phyloP scores from a whole-genome alignment of 345 rosid genomes.

The Eutrema yunnanense region DNA sequence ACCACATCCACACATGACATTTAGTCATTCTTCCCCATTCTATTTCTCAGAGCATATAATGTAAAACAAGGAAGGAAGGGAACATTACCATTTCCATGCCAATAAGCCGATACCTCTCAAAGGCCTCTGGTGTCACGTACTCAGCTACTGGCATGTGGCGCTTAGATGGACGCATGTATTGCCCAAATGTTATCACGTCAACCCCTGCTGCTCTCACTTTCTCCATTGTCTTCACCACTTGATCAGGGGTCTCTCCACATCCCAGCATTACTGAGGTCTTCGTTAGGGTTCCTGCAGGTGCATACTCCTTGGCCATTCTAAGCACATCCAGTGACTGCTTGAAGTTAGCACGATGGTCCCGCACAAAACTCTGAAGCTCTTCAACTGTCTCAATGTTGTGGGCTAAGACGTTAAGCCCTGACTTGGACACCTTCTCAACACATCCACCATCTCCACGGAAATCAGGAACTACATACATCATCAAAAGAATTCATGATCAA shows the following conservation, averaged over 20 bases:
- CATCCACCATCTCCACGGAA: conserved; percentile 75
- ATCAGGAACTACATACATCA: conserved; percentile 69
- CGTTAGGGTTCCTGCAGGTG: conserved; percentile 79
- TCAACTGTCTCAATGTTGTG: conserved; percentile 98
- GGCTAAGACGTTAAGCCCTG: conserved; percentile 88
- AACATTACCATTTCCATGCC: conserved; percentile 93
- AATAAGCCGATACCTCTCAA: conserved; percentile 67
- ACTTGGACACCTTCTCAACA: conserved; percentile 80
- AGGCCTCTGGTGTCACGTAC: conserved; percentile 92
- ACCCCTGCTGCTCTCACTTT: conserved; percentile 95
- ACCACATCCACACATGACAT: not conserved
- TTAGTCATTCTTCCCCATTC: not conserved
- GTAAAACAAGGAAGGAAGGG: not conserved
- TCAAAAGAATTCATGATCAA: not conserved
- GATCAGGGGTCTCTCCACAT: conserved; percentile 98
- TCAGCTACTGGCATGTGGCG: conserved; percentile 97
- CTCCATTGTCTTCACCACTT: conserved; percentile 86
- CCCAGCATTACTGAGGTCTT: conserved; percentile 97
- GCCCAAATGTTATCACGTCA: conserved; percentile 99
- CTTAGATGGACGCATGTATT: conserved; percentile 97
- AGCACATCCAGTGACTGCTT: conserved; percentile 92
- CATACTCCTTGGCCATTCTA: conserved; percentile 68
- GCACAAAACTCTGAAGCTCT: conserved; percentile 79
- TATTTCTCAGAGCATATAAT: not conserved
- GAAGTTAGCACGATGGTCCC: conserved; percentile 95